phyloP scores from a whole-genome alignment of 306 rosid species.

The Quercus robur region DNA sequence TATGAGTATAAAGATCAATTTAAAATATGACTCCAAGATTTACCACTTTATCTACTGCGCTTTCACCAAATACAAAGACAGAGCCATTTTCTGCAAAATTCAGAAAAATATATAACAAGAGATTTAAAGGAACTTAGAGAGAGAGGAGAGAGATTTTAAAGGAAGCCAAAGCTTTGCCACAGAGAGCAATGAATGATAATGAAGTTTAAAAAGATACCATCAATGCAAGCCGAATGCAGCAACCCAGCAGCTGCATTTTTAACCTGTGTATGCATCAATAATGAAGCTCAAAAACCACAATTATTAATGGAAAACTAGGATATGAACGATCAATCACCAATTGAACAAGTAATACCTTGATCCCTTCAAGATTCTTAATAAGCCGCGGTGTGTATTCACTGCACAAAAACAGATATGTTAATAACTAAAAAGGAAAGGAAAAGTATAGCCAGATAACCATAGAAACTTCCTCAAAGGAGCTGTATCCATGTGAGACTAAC shows the following conservation, averaged over 20 bases:
- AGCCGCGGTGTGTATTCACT: slow-evolving; percentile 93
- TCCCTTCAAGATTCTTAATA: slow-evolving; percentile 85
- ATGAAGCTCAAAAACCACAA: slow-evolving; percentile 8
- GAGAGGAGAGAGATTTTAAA: neutral
- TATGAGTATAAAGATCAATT: neutral
- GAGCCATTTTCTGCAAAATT: slow-evolving; percentile 76
- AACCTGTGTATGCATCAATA: slow-evolving; percentile 45
- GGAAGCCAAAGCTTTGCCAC: slow-evolving; percentile 2
- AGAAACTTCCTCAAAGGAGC: slow-evolving; percentile 3
- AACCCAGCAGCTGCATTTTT: slow-evolving; percentile 77
- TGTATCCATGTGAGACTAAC: neutral
- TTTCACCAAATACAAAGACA: slow-evolving; percentile 74
- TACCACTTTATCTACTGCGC: slow-evolving; percentile 64
- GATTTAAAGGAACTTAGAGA: slow-evolving; percentile 1
- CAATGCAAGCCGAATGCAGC: slow-evolving; percentile 81
- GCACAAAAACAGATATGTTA: slow-evolving; percentile 27
- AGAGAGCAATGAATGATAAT: neutral
- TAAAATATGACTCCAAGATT: slow-evolving; percentile 18
- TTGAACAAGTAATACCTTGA: slow-evolving; percentile 50
- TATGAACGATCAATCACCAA: slow-evolving; percentile 18
- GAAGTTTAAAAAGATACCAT: slow-evolving; percentile 51
- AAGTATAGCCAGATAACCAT: slow-evolving; percentile 4
- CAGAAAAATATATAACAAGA: neutral
- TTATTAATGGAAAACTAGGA: neutral
- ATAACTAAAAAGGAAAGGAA: neutral